Evolutionary conservation across 148 eudicot species (phyloP).

Genomic region (Dianthus caryophyllus): DNA sequence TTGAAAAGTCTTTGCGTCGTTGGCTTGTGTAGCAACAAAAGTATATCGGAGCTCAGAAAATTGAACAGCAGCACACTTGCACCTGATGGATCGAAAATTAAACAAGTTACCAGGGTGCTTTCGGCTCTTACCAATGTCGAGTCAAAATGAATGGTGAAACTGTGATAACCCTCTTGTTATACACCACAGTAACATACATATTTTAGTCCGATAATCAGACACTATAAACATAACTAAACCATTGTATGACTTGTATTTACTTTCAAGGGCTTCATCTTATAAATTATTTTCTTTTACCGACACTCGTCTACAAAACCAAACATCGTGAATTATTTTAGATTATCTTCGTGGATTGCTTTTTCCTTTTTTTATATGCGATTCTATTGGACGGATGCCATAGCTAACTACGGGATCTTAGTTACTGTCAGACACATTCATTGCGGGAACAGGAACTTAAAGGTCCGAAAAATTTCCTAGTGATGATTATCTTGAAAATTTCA

Average conservation of each 20-base stretch:
- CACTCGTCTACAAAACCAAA: neutral
- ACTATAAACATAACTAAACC: neutral
- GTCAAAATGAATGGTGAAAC: neutral
- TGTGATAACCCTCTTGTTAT: neutral
- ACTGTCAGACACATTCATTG: too few species aligned
- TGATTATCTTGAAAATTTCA: neutral
- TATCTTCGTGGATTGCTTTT: neutral
- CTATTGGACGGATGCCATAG: too few species aligned
- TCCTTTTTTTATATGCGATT: too few species aligned
- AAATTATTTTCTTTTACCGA: neutral
- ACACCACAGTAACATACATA: neutral
- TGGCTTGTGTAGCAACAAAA: too few species aligned
- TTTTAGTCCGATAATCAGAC: neutral
- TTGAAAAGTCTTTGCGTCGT: slow-evolving; percentile 10
- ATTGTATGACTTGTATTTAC: neutral
- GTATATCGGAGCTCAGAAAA: neutral
- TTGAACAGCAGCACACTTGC: neutral
- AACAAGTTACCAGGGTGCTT: neutral
- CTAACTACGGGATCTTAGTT: too few species aligned
- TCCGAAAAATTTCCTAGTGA: neutral
- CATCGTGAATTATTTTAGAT: neutral
- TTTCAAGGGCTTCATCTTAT: neutral
- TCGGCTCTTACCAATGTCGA: neutral
- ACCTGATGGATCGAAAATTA: neutral
- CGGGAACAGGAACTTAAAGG: neutral